Percentiles rank a stretch among this genome's conserved stretches.
These are phyloP conservation scores for Gossypium trilobum DNA, from an alignment of 441 rosid genomes.

Conservation along the genomic window DNA sequence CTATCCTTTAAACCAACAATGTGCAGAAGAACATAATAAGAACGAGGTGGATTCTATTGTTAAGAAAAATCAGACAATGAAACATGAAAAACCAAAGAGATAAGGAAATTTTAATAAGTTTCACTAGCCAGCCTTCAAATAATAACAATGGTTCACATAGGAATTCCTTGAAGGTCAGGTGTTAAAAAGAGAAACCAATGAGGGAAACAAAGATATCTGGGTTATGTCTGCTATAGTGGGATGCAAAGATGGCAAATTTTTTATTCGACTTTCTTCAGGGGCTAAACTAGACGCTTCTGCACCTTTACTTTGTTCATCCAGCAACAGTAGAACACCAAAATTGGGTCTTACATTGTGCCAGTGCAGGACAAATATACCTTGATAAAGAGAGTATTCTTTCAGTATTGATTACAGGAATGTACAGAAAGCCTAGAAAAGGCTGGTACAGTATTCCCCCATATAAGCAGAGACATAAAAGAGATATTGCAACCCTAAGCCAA, in stretches of 20 bases:
- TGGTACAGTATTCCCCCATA: background rate
- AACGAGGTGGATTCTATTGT: background rate
- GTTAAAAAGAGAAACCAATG: background rate
- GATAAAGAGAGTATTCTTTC: background rate
- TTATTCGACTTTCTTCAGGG: slow-evolving; percentile 3
- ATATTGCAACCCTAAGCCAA: background rate
- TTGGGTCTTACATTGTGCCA: background rate
- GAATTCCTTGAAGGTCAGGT: background rate
- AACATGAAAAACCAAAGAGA: background rate
- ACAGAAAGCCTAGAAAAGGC: background rate
- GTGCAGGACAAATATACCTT: background rate
- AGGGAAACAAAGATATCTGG: background rate
- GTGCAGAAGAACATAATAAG: slow-evolving; percentile 1
- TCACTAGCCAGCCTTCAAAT: background rate
- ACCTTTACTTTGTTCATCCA: slow-evolving; percentile 6
- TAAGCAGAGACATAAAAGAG: slow-evolving; percentile 3
- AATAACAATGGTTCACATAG: slow-evolving; percentile 6
- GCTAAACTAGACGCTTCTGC: background rate
- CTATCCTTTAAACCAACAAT: slow-evolving; percentile 4
- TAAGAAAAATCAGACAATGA: background rate
- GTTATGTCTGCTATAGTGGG: slow-evolving; percentile 14
- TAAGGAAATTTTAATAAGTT: background rate
- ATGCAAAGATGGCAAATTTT: slow-evolving; percentile 19
- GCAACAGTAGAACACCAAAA: background rate
- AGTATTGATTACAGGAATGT: background rate